phyloP scores from a whole-genome alignment of 179 eudicot genomes.

The Kewa caespitosa region DNA sequence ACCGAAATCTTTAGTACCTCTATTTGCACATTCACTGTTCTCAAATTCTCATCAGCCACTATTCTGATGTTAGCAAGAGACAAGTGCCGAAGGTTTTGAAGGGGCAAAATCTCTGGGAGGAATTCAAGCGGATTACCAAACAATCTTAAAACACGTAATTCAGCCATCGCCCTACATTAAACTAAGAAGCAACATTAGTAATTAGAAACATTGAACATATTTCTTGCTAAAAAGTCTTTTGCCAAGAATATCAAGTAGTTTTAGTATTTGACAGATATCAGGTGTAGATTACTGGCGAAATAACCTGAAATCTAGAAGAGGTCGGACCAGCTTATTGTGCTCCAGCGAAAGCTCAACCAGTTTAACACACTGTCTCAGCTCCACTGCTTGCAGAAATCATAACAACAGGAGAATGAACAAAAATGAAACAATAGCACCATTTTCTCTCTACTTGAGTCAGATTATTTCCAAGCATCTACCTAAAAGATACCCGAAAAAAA shows the following conservation, averaged over 20 bases:
- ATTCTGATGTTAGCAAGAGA: constrained; percentile 95
- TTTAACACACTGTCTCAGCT: constrained; percentile 87
- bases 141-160: constrained; percentile 80
- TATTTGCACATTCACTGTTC: constrained; percentile 87
- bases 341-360: constrained; percentile 93
- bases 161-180: constrained; percentile 86
- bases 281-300: constrained; percentile 19
- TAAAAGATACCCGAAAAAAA: no score
- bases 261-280: constrained; percentile 8
- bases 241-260: background rate
- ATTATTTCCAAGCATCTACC: constrained; percentile 5
- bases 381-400: constrained; percentile 54
- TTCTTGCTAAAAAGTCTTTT: constrained; percentile 1
- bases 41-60: constrained; percentile 83
- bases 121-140: constrained; percentile 97
- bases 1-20: constrained; percentile 53
- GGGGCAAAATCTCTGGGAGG: constrained; percentile 92
- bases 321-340: constrained; percentile 94
- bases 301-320: constrained; percentile 96
- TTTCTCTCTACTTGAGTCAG: background rate
- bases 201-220: constrained; percentile 22
- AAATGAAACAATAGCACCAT: background rate
- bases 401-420: constrained; percentile 19
- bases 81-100: constrained; percentile 85
- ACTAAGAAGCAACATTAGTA: constrained; percentile 30